Evolutionary conservation across 345 rosid genomes (phyloP).

Genomic region (Salix koriyanagi): DNA sequence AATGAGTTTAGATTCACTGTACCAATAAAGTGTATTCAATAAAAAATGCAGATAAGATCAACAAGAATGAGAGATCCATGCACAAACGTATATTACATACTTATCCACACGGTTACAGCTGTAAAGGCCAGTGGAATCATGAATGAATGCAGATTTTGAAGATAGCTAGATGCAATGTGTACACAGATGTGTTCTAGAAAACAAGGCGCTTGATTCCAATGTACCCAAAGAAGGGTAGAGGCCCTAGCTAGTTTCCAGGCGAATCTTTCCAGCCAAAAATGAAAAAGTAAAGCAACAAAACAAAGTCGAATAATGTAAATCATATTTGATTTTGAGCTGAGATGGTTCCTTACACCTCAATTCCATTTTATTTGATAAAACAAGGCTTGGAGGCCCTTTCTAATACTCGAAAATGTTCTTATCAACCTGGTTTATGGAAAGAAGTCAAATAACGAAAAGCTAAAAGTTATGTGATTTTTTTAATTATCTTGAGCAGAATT

Average conservation of each 20-base stretch:
- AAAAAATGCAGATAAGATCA: not conserved
- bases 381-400: not conserved
- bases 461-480: not conserved
- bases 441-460: not conserved
- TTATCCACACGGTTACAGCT: conserved; percentile 14
- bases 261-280: not conserved
- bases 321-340: too few species aligned
- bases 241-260: not conserved
- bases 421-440: not conserved
- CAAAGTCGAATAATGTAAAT: too few species aligned
- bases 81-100: not conserved
- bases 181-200: not conserved
- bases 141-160: not conserved
- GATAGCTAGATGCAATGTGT: conserved; percentile 14
- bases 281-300: not conserved
- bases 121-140: conserved; percentile 1
- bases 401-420: not conserved
- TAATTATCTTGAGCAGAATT: not conserved
- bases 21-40: not conserved
- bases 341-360: too few species aligned
- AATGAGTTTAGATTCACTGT: conserved; percentile 17
- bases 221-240: not conserved
- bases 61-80: not conserved
- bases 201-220: not conserved
- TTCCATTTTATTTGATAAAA: too few species aligned